A percentile compares a stretch with the other conserved stretches of the same genome.
These are phyloP conservation scores for Amphichorda felina DNA, from an alignment of 2,329 filamentous ascomycete genomes.

Conservation along the genomic window DNA sequence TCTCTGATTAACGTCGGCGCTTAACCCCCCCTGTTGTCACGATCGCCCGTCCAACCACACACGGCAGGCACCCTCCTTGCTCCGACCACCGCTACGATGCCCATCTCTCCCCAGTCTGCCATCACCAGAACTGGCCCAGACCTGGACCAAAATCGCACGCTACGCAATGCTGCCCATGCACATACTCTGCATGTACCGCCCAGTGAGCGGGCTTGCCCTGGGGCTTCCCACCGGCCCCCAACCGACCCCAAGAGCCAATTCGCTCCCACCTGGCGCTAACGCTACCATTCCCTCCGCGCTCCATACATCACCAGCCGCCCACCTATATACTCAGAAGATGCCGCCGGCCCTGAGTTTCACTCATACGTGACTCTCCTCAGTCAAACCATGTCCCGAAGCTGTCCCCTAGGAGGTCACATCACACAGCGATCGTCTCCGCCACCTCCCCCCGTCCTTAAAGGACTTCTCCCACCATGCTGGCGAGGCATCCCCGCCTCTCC, in stretches of 20 bases:
- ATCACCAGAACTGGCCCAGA: too few species aligned
- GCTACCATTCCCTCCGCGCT: conserved; percentile 5
- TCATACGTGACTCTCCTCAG: conserved; percentile 29
- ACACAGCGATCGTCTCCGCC: conserved; percentile 13
- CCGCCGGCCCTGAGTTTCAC: conserved; percentile 27
- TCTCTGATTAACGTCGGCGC: conserved; percentile 15
- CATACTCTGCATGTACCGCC: conserved; percentile 11
- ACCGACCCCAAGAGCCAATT: not conserved
- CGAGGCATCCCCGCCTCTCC: conserved; percentile 15
- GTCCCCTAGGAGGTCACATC: conserved; percentile 29
- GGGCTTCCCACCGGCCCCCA: too few species aligned
- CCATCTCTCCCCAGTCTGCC: not conserved
- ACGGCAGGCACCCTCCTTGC: conserved; percentile 3
- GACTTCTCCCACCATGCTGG: conserved; percentile 26
- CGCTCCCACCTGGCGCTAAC: conserved; percentile 17
- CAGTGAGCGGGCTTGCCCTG: conserved; percentile 9
- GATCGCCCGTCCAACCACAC: conserved; percentile 27
- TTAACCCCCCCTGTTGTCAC: conserved; percentile 23
- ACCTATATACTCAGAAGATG: conserved; percentile 35
- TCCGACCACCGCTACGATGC: too few species aligned
- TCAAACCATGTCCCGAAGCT: conserved; percentile 31
- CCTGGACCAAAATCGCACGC: too few species aligned
- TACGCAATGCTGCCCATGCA: conserved; percentile 26
- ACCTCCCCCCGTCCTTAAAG: conserved; percentile 14
- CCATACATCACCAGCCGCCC: conserved; percentile 37